Percentiles rank a stretch among this genome's conserved stretches.
Conservation (phyloP, 2,329 filamentous ascomycete genomes). For the Clonostachys chloroleuca region DNA sequence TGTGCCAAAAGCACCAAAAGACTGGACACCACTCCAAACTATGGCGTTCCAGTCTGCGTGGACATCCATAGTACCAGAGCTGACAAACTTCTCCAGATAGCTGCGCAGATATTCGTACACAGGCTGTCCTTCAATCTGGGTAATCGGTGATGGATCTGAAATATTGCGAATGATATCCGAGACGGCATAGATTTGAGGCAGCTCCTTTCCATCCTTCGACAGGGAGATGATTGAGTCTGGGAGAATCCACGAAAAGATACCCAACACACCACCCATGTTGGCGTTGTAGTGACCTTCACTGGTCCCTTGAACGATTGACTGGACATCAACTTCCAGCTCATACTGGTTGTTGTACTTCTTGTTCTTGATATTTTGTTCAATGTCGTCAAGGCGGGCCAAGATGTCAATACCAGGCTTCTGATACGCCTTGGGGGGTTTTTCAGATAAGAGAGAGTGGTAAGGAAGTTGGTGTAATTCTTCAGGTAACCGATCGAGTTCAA, state of each 20-base stretch:
- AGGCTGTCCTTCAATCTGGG: too few relatives aligned
- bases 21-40: too few relatives aligned
- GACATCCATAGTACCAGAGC: too few relatives aligned
- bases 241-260: constrained; percentile 12
- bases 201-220: constrained; percentile 20
- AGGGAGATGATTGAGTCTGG: constrained; percentile 25
- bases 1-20: too few relatives aligned
- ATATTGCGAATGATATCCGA: too few relatives aligned
- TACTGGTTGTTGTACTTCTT: constrained; percentile 46
- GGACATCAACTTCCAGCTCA: constrained; percentile 50
- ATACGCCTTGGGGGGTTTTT: constrained; percentile 48
- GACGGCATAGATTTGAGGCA: background rate
- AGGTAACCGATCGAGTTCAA: constrained; percentile 27
- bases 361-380: constrained; percentile 32
- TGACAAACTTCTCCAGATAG: too few relatives aligned
- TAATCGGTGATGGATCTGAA: too few relatives aligned
- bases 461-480: constrained; percentile 38
- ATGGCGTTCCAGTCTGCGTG: too few relatives aligned
- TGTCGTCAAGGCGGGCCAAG: constrained; percentile 34
- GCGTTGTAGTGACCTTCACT: constrained; percentile 64
- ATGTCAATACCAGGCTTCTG: constrained; percentile 43
- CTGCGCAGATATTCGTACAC: too few relatives aligned
- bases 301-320: constrained; percentile 42
- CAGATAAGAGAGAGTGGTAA: constrained; percentile 41
- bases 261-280: constrained; percentile 38